Evolutionary conservation across 176 grass and related monocot genomes (phyloP).

Genomic region (Juncus inflexus): DNA sequence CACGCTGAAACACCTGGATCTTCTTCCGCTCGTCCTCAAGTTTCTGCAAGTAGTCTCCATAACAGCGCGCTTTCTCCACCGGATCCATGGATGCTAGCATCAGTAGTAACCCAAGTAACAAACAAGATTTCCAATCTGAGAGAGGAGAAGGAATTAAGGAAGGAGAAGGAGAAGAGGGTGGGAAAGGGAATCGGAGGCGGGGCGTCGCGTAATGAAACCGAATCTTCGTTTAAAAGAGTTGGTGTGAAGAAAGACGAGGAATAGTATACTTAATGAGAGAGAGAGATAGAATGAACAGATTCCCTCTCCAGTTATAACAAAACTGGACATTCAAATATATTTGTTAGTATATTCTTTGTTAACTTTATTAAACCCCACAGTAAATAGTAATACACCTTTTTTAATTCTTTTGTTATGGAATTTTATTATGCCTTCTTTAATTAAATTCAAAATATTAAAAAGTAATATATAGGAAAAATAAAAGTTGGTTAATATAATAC

Average conservation of each 20-base stretch:
- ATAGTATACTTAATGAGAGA: conserved; percentile 1
- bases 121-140: not conserved
- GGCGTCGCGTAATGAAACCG: conserved; percentile 63
- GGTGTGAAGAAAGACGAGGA: conserved; percentile 17
- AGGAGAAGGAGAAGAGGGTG: conserved; percentile 3
- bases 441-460: too few species aligned
- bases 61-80: conserved; percentile 9
- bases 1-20: conserved; percentile 81
- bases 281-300: not conserved
- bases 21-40: conserved; percentile 82
- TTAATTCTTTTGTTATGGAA: too few species aligned
- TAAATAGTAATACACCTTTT: too few species aligned
- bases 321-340: not conserved
- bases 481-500: too few species aligned
- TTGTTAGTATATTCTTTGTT: too few species aligned
- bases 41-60: conserved; percentile 51
- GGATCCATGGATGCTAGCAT: conserved; percentile 20
- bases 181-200: conserved; percentile 46
- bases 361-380: too few species aligned
- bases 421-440: too few species aligned
- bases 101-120: not conserved
- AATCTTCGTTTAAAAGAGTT: conserved; percentile 46
- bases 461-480: too few species aligned
- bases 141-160: conserved; percentile 1
- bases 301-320: not conserved